Conservation (phyloP, 805 yeast species). For the Jamesozyma spencerorum region DNA sequence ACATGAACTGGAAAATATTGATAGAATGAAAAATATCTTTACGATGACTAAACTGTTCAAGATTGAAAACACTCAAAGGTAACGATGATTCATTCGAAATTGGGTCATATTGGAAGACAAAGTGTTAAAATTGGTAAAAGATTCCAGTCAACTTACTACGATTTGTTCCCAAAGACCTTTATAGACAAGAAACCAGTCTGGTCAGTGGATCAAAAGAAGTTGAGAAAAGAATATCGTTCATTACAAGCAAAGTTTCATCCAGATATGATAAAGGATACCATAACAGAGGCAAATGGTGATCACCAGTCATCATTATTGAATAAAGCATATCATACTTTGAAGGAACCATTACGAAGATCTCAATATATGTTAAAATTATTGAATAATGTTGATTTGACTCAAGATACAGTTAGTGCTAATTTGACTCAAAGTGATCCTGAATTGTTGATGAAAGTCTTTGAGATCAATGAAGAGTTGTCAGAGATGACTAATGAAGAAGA, state of each 20-base stretch:
- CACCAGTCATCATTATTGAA: conserved; percentile 48
- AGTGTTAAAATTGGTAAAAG: conserved; percentile 4
- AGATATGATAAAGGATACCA: conserved; percentile 37
- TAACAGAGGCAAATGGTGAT: background rate
- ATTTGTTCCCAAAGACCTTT: conserved; percentile 67
- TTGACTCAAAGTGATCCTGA: conserved; percentile 42
- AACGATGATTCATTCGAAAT: too few species aligned
- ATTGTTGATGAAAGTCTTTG: conserved; percentile 67
- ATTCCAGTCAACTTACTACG: conserved; percentile 37
- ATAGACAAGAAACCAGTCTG: conserved; percentile 65
- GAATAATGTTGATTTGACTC: conserved; percentile 44
- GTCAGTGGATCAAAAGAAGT: conserved; percentile 40
- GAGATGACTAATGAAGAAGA: conserved; percentile 53
- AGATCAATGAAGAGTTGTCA: conserved; percentile 75
- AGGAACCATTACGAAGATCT: conserved; percentile 62
- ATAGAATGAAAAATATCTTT: too few species aligned
- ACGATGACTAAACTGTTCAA: background rate
- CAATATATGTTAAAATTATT: conserved; percentile 43
- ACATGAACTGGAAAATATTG: too few species aligned
- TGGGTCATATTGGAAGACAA: too few species aligned
- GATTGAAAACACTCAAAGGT: too few species aligned
- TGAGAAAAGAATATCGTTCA: conserved; percentile 66
- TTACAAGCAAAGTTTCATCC: conserved; percentile 79
- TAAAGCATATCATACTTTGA: conserved; percentile 64
- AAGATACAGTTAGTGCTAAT: conserved; percentile 45